Percentiles rank a stretch among this genome's conserved stretches.
These are phyloP conservation scores for Cubamyces lactineus DNA, from an alignment of 768 basidiomycete genomes.

Conservation along the genomic window DNA sequence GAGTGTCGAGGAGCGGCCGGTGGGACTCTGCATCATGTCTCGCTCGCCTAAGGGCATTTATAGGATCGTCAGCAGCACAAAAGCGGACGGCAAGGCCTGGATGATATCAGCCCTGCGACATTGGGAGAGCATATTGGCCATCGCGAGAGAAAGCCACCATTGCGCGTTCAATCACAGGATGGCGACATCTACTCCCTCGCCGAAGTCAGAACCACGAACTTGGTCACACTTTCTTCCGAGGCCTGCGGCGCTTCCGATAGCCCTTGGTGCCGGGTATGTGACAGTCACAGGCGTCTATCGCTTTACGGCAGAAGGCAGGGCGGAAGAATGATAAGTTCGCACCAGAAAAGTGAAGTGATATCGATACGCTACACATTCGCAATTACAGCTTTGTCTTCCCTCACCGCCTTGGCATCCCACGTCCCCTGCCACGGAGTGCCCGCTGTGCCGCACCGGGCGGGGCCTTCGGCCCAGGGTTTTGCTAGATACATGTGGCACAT, in stretches of 20 bases:
- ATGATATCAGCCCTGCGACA: constrained; percentile 26
- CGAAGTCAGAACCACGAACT: constrained; percentile 12
- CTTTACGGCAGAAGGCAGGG: constrained; percentile 25
- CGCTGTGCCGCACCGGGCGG: constrained; percentile 91
- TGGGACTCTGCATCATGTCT: constrained; percentile 7
- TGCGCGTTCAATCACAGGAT: constrained; percentile 31
- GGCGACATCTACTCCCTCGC: constrained; percentile 30
- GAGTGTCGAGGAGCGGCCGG: constrained; percentile 10
- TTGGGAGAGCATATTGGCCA: constrained; percentile 18
- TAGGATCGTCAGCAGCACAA: constrained; percentile 3
- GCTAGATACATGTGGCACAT: constrained; percentile 42
- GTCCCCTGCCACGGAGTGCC: constrained; percentile 83
- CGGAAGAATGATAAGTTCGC: constrained; percentile 10
- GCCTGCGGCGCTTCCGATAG: neutral
- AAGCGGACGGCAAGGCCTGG: constrained; percentile 2
- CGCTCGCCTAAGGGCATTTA: constrained; percentile 14
- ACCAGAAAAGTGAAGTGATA: constrained; percentile 10
- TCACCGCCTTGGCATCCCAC: constrained; percentile 78
- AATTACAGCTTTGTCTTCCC: constrained; percentile 26
- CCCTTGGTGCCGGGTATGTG: neutral
- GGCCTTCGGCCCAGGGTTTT: constrained; percentile 82
- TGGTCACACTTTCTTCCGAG: constrained; percentile 13
- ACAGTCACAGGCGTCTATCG: constrained; percentile 20
- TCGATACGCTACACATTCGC: constrained; percentile 27
- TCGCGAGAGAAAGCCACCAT: constrained; percentile 29